Conservation (phyloP, 2,329 filamentous ascomycete genomes). For the Penicillium sp. region DNA sequence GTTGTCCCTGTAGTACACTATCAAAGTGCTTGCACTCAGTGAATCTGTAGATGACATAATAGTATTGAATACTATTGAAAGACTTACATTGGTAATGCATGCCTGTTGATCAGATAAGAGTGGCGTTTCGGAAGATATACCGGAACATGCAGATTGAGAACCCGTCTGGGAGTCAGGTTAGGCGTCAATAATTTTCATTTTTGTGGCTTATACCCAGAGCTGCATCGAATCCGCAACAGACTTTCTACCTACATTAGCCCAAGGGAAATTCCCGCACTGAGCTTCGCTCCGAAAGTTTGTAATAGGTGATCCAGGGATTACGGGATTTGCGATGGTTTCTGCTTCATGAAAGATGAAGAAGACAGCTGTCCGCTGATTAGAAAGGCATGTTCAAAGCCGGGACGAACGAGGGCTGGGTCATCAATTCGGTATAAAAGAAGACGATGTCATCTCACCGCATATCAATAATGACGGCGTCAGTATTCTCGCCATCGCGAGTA, state of each 20-base stretch:
- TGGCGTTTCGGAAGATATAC: not conserved
- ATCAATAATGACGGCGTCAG: not conserved
- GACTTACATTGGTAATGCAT: conserved; percentile 2
- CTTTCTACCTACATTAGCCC: not conserved
- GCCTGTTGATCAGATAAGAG: not conserved
- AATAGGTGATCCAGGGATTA: not conserved
- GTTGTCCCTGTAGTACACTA: not conserved
- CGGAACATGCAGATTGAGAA: not conserved
- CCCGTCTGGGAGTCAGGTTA: not conserved
- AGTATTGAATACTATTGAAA: too few species aligned
- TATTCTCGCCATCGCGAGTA: not conserved
- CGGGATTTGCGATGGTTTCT: not conserved
- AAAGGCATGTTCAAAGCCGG: not conserved
- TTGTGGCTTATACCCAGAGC: not conserved
- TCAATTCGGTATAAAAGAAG: not conserved
- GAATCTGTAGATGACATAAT: not conserved
- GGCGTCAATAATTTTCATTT: not conserved
- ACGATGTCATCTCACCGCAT: not conserved
- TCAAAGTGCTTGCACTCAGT: not conserved
- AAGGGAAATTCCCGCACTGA: not conserved
- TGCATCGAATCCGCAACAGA: not conserved
- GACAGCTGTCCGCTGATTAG: not conserved
- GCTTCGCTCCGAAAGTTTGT: too few species aligned
- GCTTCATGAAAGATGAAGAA: not conserved
- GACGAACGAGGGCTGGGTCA: not conserved